Evolutionary conservation across 257 asterid species (phyloP).

Genomic region (Lithospermum erythrorhizon): DNA sequence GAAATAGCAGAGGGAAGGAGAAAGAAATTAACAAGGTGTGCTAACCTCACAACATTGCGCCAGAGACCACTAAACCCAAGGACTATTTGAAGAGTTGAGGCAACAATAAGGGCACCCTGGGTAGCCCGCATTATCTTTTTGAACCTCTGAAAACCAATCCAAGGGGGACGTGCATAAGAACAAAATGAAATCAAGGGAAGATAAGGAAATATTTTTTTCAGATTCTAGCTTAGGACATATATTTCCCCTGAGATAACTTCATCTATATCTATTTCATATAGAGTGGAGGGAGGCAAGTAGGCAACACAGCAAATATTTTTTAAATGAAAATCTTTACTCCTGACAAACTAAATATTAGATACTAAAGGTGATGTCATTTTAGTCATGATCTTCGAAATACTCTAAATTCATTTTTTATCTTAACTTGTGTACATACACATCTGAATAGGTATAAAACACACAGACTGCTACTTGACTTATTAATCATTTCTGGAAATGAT

Average conservation of each 20-base stretch:
- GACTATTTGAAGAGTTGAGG: slow-evolving; percentile 73
- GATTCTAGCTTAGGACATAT: too few relatives aligned
- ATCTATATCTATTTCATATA: too few relatives aligned
- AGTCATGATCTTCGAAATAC: too few relatives aligned
- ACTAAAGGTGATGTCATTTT: too few relatives aligned
- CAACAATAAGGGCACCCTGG: slow-evolving; percentile 76
- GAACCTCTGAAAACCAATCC: slow-evolving; percentile 36
- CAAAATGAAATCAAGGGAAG: neutral
- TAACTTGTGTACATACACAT: too few relatives aligned
- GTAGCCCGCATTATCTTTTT: slow-evolving; percentile 81
- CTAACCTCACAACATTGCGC: slow-evolving; percentile 43
- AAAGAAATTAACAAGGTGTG: neutral
- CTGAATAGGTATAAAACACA: too few relatives aligned
- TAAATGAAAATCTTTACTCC: too few relatives aligned
- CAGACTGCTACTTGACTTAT: neutral
- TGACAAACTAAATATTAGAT: too few relatives aligned
- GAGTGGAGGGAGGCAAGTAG: neutral
- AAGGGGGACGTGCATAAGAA: neutral
- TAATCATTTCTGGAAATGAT: neutral
- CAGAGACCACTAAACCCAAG: slow-evolving; percentile 89
- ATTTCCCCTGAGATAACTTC: neutral
- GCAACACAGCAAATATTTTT: too few relatives aligned
- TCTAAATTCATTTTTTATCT: too few relatives aligned
- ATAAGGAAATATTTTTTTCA: neutral
- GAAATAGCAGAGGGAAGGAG: neutral